Conservation (phyloP, 2,329 filamentous ascomycete species). For the Didymella lethalis region DNA sequence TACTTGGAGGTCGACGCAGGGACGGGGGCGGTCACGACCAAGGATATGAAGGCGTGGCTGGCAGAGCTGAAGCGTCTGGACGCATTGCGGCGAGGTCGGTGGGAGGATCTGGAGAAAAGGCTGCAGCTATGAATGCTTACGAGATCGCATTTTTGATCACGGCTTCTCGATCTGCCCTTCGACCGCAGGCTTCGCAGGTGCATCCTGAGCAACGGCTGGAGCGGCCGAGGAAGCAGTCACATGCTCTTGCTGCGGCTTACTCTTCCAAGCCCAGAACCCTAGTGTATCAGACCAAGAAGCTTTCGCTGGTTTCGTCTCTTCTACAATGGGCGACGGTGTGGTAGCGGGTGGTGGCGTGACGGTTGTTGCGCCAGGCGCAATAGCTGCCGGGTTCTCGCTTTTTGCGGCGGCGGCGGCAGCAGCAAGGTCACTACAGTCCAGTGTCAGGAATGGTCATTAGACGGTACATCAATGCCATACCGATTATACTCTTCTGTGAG, state of each 20-base stretch:
- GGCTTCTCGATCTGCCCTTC: conserved; percentile 61
- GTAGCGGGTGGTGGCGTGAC: conserved; percentile 15
- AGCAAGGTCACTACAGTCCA: conserved; percentile 33
- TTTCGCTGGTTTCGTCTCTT: conserved; percentile 20
- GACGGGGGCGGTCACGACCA: conserved; percentile 53
- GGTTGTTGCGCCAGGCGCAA: conserved; percentile 22
- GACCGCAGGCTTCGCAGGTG: conserved; percentile 66
- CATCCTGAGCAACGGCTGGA: conserved; percentile 69
- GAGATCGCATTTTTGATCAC: conserved; percentile 53
- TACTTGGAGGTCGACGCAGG: conserved; percentile 59
- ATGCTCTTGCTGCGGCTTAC: conserved; percentile 51
- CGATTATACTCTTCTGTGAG: conserved; percentile 46
- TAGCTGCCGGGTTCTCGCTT: conserved; percentile 26
- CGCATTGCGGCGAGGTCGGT: conserved; percentile 75
- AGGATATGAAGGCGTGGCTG: conserved; percentile 63
- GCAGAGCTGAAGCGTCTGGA: conserved; percentile 73
- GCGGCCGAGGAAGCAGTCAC: conserved; percentile 63
- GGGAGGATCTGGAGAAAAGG: conserved; percentile 71
- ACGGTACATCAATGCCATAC: conserved; percentile 26
- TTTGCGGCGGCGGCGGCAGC: conserved; percentile 29
- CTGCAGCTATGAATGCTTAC: conserved; percentile 48
- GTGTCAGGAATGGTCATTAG: conserved; percentile 22
- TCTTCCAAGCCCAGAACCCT: conserved; percentile 47
- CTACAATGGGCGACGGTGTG: conserved; percentile 22
- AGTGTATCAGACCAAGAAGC: conserved; percentile 41